phyloP scores from a whole-genome alignment of 352 stramenopile genomes.

The Pythium rhizo-oryzae region DNA sequence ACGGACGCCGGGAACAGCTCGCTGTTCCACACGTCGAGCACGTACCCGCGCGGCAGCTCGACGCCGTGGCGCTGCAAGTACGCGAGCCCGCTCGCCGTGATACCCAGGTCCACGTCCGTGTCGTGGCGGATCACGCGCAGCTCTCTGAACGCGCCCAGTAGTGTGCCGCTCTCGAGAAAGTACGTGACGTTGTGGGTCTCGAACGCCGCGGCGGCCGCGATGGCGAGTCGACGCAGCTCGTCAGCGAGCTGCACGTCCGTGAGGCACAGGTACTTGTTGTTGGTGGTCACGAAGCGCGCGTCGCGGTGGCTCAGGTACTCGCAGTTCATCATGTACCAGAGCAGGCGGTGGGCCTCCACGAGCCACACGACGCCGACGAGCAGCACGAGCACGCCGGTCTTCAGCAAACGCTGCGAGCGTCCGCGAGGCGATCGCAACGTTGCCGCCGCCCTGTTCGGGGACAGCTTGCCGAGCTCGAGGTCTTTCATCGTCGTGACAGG shows the following conservation, averaged over 20 bases:
- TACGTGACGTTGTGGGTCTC: slow-evolving; percentile 28
- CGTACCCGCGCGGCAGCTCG: slow-evolving; percentile 22
- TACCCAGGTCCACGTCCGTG: slow-evolving; percentile 35
- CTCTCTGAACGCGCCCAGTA: slow-evolving; percentile 31
- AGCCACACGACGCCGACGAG: neutral
- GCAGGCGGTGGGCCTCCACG: neutral
- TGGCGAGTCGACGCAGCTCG: slow-evolving; percentile 30
- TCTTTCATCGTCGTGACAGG: neutral
- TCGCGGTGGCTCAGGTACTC: slow-evolving; percentile 23
- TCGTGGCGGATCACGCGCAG: slow-evolving; percentile 33
- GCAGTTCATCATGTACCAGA: slow-evolving; percentile 20
- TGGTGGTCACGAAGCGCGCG: slow-evolving; percentile 15
- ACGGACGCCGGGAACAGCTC: slow-evolving; percentile 16
- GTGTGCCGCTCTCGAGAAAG: slow-evolving; percentile 40
- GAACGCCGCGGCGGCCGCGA: slow-evolving; percentile 15
- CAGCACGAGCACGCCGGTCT: slow-evolving; percentile 4
- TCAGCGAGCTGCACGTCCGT: slow-evolving; percentile 15
- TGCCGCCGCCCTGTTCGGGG: neutral
- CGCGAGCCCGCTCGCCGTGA: slow-evolving; percentile 21
- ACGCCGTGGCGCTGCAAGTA: slow-evolving; percentile 20
- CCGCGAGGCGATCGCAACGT: neutral
- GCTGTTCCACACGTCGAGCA: slow-evolving; percentile 29
- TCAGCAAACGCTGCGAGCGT: slow-evolving; percentile 2
- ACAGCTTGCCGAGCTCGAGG: neutral
- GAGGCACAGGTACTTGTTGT: slow-evolving; percentile 21